Percentiles rank a stretch among this genome's conserved stretches.
Evolutionary conservation across 768 basidiomycete species (phyloP).

Genomic region (Naganishia friedmannii): DNA sequence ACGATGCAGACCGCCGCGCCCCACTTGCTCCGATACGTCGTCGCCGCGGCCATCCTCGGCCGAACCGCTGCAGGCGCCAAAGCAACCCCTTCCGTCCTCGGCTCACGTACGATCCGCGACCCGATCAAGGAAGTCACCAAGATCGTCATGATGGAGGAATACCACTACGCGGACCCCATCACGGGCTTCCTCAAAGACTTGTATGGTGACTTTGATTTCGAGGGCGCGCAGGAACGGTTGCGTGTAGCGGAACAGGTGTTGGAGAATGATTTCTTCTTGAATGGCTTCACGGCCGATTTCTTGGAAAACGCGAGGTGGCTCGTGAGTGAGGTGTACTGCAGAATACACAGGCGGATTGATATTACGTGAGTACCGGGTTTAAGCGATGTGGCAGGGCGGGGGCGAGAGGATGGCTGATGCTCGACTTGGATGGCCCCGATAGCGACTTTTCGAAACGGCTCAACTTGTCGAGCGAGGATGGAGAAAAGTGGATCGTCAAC

Average conservation of each 20-base stretch:
- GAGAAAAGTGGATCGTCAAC: slow-evolving; percentile 99
- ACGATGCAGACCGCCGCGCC: slow-evolving; percentile 95
- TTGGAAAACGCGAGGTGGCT: slow-evolving; percentile 93
- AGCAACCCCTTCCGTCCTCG: slow-evolving; percentile 29
- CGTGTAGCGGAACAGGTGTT: slow-evolving; percentile 68
- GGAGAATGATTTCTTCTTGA: slow-evolving; percentile 88
- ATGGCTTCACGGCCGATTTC: slow-evolving; percentile 86
- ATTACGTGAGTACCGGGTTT: slow-evolving; percentile 47
- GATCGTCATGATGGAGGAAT: slow-evolving; percentile 90
- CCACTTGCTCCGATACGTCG: slow-evolving; percentile 91
- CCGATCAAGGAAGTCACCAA: slow-evolving; percentile 89
- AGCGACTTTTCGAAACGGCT: slow-evolving; percentile 90
- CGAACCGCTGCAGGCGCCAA: slow-evolving; percentile 59
- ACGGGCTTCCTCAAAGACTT: slow-evolving; percentile 90
- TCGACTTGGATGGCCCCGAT: too few relatives aligned
- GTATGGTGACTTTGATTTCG: slow-evolving; percentile 93
- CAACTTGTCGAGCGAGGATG: slow-evolving; percentile 89
- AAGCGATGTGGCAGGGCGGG: too few relatives aligned
- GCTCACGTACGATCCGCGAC: slow-evolving; percentile 71
- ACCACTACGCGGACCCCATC: slow-evolving; percentile 91
- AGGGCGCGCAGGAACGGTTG: slow-evolving; percentile 82
- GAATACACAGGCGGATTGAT: slow-evolving; percentile 75
- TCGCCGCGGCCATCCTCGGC: slow-evolving; percentile 86
- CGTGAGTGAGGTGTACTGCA: slow-evolving; percentile 94
- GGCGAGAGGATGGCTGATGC: too few relatives aligned